Base-by-base conservation (phyloP, 805 yeast species). In the Saccharomycopsis sp. region DNA sequence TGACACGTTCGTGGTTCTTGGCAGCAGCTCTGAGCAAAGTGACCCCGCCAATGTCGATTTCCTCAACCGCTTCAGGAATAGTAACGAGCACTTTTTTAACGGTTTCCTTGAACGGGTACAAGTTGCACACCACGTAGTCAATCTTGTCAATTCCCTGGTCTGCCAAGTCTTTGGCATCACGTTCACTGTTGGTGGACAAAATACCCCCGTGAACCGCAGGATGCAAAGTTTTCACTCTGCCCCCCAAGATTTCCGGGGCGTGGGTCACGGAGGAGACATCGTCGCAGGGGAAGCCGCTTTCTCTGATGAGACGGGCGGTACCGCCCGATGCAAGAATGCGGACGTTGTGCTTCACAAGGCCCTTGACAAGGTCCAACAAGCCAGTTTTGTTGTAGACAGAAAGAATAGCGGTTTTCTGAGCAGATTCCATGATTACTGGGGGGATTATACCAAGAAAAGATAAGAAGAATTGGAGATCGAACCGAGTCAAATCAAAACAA, bases 201-300 rank as follows among this genome's bases (percentile, higher is more conserved):
- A 92, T 92, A 58, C 94, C 95, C 55, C 95, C 98, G 62, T 92
- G 98, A 48, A 92, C 96, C 22, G 97, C 98, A 30, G 98, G 98
- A 62, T 92, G 98, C 55, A 92, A 71, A 46, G 98, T 92, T 70
- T 92, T 92, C 54, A 92, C 98, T 66, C 98, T 77, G 50, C 98
- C 98, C 49, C 96, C 95, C 53, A 92, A 72, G 95, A 92, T 92
- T 65, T 92, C 98, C 39, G 98, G 98, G 30, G 97, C 97, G 58
- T 92, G 95, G 27, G 98, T 92, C 61, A 92, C 86, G 45, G 92
- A 61, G 30, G 94, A 79, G 30, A 92, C 96, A 58, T 92, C 98
- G 52, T 89, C 95, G 13, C 92, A 97, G 34, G 95, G 89, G 77
- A 92, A 89, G 9, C 97, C 97, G 42, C 96, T 95, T 63, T 88